Conservation (phyloP, 768 basidiomycete genomes). For the Boletellus sp. region DNA sequence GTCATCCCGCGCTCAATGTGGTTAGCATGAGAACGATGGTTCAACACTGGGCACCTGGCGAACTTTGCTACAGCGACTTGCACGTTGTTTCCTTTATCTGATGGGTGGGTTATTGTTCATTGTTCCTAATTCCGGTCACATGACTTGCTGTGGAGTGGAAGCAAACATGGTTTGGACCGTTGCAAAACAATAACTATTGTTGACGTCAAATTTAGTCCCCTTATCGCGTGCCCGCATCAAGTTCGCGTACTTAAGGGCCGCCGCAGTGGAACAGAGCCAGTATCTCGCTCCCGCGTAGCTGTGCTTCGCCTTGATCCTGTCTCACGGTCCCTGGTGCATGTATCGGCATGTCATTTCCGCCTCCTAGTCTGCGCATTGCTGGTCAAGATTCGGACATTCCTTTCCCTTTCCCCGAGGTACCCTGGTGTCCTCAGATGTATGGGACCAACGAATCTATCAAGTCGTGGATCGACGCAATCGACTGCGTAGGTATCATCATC, state of each 20-base stretch:
- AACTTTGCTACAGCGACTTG: constrained; percentile 16
- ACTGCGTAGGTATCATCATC: constrained; percentile 16
- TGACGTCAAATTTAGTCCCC: constrained; percentile 9
- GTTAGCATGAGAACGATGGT: constrained; percentile 7
- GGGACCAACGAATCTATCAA: constrained; percentile 19
- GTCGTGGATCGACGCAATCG: constrained; percentile 27
- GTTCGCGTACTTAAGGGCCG: constrained; percentile 19
- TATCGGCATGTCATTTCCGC: constrained; percentile 19
- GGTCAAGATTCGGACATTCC: constrained; percentile 22
- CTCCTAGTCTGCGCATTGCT: constrained; percentile 23
- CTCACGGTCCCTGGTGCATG: constrained; percentile 7
- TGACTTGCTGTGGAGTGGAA: constrained; percentile 7
- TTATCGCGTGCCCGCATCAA: constrained; percentile 2
- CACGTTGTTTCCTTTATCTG: background rate
- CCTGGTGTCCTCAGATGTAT: constrained; percentile 19
- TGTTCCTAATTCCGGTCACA: constrained; percentile 15
- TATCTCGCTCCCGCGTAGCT: constrained; percentile 20
- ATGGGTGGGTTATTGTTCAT: constrained; percentile 25
- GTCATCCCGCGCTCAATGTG: background rate
- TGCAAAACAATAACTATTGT: constrained; percentile 30
- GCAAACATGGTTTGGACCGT: background rate
- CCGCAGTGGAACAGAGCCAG: background rate
- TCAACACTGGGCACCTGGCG: background rate
- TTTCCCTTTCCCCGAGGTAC: constrained; percentile 11
- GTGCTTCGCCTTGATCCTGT: constrained; percentile 25